Percentiles rank a stretch among this genome's conserved stretches.
Evolutionary conservation across 257 asterid species (phyloP).

Genomic region (Leonotis leonurus): DNA sequence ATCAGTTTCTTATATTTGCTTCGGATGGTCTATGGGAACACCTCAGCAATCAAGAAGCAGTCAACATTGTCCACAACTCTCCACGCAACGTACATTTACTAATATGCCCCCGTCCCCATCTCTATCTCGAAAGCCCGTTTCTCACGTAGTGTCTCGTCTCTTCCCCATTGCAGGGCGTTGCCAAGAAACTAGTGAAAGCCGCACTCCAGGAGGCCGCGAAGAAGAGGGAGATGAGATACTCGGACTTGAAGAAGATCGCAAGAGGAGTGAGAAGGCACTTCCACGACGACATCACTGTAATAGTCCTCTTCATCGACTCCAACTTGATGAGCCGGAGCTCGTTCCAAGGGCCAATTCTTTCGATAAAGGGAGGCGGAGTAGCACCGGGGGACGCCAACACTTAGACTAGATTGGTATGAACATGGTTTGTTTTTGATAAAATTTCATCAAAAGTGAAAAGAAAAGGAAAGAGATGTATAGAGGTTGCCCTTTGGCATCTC

Average conservation of each 20-base stretch:
- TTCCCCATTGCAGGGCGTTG: slow-evolving; percentile 59
- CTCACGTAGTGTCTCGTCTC: too few species aligned
- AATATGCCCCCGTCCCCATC: not conserved
- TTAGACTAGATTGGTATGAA: slow-evolving; percentile 14
- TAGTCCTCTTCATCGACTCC: slow-evolving; percentile 55
- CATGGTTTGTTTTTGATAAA: not conserved
- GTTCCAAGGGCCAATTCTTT: slow-evolving; percentile 32
- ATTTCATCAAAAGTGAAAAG: not conserved
- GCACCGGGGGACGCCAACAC: slow-evolving; percentile 25
- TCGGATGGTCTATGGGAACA: slow-evolving; percentile 90
- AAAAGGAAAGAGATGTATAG: slow-evolving; percentile 16
- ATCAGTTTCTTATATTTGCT: slow-evolving; percentile 71
- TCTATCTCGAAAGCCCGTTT: not conserved
- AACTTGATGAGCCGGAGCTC: slow-evolving; percentile 43
- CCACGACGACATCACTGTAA: slow-evolving; percentile 73
- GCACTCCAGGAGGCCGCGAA: slow-evolving; percentile 64
- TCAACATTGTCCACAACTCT: slow-evolving; percentile 46
- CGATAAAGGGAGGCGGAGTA: slow-evolving; percentile 46
- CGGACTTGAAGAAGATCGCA: slow-evolving; percentile 58
- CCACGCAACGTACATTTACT: slow-evolving; percentile 45
- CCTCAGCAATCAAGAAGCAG: slow-evolving; percentile 78
- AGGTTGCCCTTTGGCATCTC: slow-evolving; percentile 21
- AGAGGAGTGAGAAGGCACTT: slow-evolving; percentile 73
- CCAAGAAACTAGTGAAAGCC: slow-evolving; percentile 52
- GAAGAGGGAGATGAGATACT: slow-evolving; percentile 71